Base-by-base conservation (phyloP, 345 rosid genomes). In the Bruguiera parviflora region DNA sequence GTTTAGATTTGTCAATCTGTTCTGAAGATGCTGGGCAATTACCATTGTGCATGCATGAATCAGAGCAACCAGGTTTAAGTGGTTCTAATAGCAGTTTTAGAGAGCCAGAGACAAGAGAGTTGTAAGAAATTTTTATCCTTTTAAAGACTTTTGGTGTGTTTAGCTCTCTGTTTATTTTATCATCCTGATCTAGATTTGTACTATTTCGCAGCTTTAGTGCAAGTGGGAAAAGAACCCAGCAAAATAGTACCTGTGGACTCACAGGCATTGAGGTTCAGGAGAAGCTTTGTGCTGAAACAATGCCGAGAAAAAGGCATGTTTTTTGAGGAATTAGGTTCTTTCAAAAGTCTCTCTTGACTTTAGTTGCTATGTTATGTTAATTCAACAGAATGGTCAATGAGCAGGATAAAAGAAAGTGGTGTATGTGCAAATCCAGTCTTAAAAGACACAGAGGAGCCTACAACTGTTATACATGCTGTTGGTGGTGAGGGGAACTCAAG, bases 11-110 rank as follows among this genome's bases (percentile, higher is more conserved):
- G 22, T 58, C 67, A 20, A 8, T 19, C 61, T 29, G 60, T 65
- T 33, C 21, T 9, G 60, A 58, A 58, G 59, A 66, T 28, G 35
- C 51, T 20, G 55, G 63, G 53, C 56, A 22, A 33, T 69, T 70
- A 27, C 65, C 62, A 11, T 27, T 39, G 33, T 53, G 63, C 25
- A 24, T 58, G 33, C 29, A 63, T 33, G 71, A 70, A 68, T 49
- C 66, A 21, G 74, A 70, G 43, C 74, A 70, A 27, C 78, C 53
- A 35, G 61, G 74, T 71, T 65, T 75, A 56, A 65, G 71, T 49
- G 64, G 70, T 64, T 70, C 67, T 20, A 55, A 8, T 53, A 63
- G 64, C 28, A 65, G 52, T 52, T 7, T 6, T 39, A 22, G 35
- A 28, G 60, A 63, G 46, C 28, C 31, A 19, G 70, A 51, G 43